Base-by-base conservation (phyloP, 2,329 filamentous ascomycete species). In the Blumeria graminis region DNA sequence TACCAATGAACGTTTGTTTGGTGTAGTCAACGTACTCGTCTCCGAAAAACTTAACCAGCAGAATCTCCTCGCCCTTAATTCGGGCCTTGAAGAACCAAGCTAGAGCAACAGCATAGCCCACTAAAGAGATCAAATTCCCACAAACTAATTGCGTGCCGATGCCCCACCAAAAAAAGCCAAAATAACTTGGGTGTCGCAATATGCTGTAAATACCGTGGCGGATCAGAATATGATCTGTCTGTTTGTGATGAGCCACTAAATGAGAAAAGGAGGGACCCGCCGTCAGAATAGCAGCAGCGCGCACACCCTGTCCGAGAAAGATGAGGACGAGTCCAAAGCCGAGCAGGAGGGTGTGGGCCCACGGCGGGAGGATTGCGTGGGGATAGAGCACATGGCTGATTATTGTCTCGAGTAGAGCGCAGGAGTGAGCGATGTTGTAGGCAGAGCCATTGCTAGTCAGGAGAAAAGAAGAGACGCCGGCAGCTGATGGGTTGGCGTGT, bases 131-230 rank as follows among this genome's bases (percentile, higher is more conserved):
- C 8, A 76, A 70, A 69, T 98, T 98, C 16, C 90, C 90, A 60
- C 95, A 74, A 56, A 94, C 79, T 46, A 96, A 66, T 72, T 98
- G 92, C 11, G 89, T 94, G 5, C 92, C 92, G n/a, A 96, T 65
- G 0, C 86, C 87, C 90, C 90, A 98, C 81, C 88, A 96, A 69
- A 94, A 98, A 72, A 95, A 98, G 3, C 90, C 92, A 71, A 96
- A 95, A 70, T 98, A 98, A 58, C 84, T 84, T 11, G 92, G 92
- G 68, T 98, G 92, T 28, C 92, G 74, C 55, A 93, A 71, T 48
- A 76, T 68, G 7, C 72, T 71, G 68, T 96, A 98, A 36, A 96
- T 71, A 0, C 92, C 92, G 33, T 72, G 73, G 0, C 84, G 94
- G 2, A 98, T 85, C n/a, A 98, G 75, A 51, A 74, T 73, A 68